Evolutionary conservation across 208 protist species (phyloP).

Genomic region (Leishmania aethiopica): DNA sequence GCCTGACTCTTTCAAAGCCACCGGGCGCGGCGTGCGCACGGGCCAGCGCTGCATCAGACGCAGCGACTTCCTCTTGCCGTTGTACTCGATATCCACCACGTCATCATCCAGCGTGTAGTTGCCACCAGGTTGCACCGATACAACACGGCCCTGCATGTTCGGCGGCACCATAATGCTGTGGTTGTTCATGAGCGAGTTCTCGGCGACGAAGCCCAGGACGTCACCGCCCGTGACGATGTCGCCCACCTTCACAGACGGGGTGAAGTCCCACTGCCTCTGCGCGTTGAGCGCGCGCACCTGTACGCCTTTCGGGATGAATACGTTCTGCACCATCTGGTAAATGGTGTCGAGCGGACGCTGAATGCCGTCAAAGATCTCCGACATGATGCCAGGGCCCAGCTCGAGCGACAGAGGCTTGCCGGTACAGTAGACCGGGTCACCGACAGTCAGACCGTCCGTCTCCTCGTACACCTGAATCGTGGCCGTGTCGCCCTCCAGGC

Average conservation of each 20-base stretch:
- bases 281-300: slow-evolving; percentile 95
- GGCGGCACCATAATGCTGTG: slow-evolving; percentile 98
- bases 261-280: slow-evolving; percentile 96
- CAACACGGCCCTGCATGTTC: slow-evolving; percentile 92
- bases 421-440: slow-evolving; percentile 99
- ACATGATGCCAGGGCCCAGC: slow-evolving; percentile 99
- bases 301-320: slow-evolving; percentile 99
- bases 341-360: slow-evolving; percentile 99
- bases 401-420: slow-evolving; percentile 99
- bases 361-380: slow-evolving; percentile 99
- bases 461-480: slow-evolving; percentile 99
- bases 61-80: slow-evolving; percentile 88
- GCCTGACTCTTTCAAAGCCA: slow-evolving; percentile 96
- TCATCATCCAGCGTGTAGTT: slow-evolving; percentile 95
- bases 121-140: slow-evolving; percentile 91
- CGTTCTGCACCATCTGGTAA: slow-evolving; percentile 94
- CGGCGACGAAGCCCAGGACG: slow-evolving; percentile 96
- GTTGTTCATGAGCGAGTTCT: slow-evolving; percentile 97
- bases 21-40: slow-evolving; percentile 95
- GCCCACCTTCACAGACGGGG: slow-evolving; percentile 94
- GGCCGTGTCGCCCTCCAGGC: slow-evolving; percentile 98
- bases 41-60: slow-evolving; percentile 98
- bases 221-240: slow-evolving; percentile 97
- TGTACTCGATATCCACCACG: slow-evolving; percentile 93
- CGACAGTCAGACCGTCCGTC: slow-evolving; percentile 99